Evolutionary conservation across 2,329 filamentous ascomycete genomes (phyloP).

Genomic region (Arthrobotrys sinensis): DNA sequence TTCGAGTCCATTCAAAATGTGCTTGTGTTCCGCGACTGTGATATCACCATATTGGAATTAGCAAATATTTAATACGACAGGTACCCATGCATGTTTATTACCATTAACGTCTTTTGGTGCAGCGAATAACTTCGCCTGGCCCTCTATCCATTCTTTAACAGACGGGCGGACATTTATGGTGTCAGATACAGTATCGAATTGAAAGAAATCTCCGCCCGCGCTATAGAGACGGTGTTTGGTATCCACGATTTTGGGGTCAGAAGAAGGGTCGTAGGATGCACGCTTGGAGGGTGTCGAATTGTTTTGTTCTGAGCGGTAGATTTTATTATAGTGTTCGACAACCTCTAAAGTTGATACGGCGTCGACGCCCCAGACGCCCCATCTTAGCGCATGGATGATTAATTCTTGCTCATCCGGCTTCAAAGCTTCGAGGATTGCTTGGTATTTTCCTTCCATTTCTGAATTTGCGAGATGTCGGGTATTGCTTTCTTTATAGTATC

Average conservation of each 20-base stretch:
- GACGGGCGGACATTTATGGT: slow-evolving; percentile 22
- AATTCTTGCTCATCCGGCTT: slow-evolving; percentile 33
- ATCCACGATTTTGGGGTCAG: slow-evolving; percentile 34
- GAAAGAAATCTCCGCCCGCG: slow-evolving; percentile 31
- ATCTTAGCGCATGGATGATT: slow-evolving; percentile 18
- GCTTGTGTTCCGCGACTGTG: too few species aligned
- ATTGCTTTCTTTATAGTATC: too few species aligned
- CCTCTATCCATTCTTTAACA: slow-evolving; percentile 35
- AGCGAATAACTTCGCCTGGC: not conserved
- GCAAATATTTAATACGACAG: too few species aligned
- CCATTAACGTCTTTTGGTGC: too few species aligned
- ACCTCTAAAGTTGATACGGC: slow-evolving; percentile 4
- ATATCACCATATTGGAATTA: too few species aligned
- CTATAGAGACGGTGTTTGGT: slow-evolving; percentile 34
- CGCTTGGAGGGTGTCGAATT: too few species aligned
- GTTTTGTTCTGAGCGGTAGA: slow-evolving; percentile 5
- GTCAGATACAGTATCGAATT: slow-evolving; percentile 19
- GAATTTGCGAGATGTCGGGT: not conserved
- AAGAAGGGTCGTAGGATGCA: slow-evolving; percentile 1
- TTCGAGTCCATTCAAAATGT: not conserved
- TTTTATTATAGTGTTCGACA: slow-evolving; percentile 30
- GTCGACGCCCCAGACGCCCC: slow-evolving; percentile 22
- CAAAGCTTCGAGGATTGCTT: slow-evolving; percentile 6
- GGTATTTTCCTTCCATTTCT: slow-evolving; percentile 36
- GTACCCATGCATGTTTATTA: too few species aligned